phyloP scores from a whole-genome alignment of 208 protist genomes.

The Tetramitus jugosus region DNA sequence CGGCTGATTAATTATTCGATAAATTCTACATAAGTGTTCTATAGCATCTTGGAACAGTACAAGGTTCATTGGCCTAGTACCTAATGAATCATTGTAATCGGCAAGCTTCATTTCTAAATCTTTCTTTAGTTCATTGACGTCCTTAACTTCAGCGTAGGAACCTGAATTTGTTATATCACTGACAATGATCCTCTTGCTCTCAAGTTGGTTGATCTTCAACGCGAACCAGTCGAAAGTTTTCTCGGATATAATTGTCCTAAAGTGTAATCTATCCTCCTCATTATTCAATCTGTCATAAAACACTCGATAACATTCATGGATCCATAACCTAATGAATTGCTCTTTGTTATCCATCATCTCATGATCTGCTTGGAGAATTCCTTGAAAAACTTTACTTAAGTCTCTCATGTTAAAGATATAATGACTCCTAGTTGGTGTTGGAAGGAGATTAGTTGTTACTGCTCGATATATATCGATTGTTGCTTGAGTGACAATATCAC shows the following conservation, averaged over 20 bases:
- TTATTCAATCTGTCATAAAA: constrained; percentile 92
- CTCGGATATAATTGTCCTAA: constrained; percentile 75
- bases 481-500: constrained; percentile 77
- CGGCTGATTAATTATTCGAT: constrained; percentile 88
- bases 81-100: constrained; percentile 82
- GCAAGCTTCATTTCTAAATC: constrained; percentile 83
- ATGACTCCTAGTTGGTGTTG: constrained; percentile 93
- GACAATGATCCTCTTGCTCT: constrained; percentile 63
- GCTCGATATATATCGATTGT: constrained; percentile 88
- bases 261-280: constrained; percentile 77
- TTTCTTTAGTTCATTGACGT: constrained; percentile 65
- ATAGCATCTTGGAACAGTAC: constrained; percentile 97
- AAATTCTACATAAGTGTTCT: constrained; percentile 90
- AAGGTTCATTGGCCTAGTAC: constrained; percentile 79
- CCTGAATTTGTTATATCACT: too few species aligned
- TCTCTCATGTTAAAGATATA: constrained; percentile 97
- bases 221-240: constrained; percentile 79
- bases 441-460: constrained; percentile 75
- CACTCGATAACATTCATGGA: constrained; percentile 92
- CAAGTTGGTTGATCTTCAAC: constrained; percentile 76
- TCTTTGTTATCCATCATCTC: constrained; percentile 81
- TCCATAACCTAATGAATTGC: constrained; percentile 87
- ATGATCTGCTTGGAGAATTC: constrained; percentile 80
- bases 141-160: constrained; percentile 86
- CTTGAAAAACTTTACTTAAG: constrained; percentile 93